phyloP scores from a whole-genome alignment of 768 basidiomycete genomes.

The Exidia glandulosa region DNA sequence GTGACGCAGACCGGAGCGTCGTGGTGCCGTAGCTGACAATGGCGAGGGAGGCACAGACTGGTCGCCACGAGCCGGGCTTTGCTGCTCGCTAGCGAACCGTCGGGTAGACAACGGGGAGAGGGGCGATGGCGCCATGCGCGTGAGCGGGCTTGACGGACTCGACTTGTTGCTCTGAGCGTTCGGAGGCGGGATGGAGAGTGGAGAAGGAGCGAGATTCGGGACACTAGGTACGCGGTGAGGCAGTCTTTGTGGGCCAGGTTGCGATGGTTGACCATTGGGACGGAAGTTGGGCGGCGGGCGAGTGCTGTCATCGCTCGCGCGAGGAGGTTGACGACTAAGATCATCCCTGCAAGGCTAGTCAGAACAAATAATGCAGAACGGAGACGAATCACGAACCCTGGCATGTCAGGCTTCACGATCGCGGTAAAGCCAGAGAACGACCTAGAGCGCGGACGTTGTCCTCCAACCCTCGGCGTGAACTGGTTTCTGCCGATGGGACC shows the following conservation, averaged over 20 bases:
- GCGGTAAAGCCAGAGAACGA: slow-evolving; percentile 59
- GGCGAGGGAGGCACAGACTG: neutral
- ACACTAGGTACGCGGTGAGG: neutral
- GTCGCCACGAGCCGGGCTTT: neutral
- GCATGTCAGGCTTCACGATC: neutral
- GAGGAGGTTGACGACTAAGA: neutral
- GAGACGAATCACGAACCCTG: neutral
- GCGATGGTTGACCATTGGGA: neutral
- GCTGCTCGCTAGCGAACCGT: neutral
- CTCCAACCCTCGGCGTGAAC: slow-evolving; percentile 47
- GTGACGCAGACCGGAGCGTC: slow-evolving; percentile 13
- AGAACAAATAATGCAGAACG: neutral
- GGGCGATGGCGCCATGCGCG: neutral
- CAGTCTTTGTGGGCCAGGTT: neutral
- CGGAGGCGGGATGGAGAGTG: neutral
- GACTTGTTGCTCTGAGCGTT: neutral
- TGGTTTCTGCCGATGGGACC: too few relatives aligned
- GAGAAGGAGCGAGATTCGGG: neutral
- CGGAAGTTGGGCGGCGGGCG: neutral
- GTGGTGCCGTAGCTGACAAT: slow-evolving; percentile 12
- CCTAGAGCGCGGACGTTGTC: slow-evolving; percentile 45
- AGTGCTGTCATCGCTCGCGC: neutral
- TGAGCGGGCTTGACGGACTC: neutral
- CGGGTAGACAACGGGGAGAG: neutral
- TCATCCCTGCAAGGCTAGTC: neutral